Conservation (phyloP, 1,284 basidiomycete species). For the Ustilago crameri region DNA sequence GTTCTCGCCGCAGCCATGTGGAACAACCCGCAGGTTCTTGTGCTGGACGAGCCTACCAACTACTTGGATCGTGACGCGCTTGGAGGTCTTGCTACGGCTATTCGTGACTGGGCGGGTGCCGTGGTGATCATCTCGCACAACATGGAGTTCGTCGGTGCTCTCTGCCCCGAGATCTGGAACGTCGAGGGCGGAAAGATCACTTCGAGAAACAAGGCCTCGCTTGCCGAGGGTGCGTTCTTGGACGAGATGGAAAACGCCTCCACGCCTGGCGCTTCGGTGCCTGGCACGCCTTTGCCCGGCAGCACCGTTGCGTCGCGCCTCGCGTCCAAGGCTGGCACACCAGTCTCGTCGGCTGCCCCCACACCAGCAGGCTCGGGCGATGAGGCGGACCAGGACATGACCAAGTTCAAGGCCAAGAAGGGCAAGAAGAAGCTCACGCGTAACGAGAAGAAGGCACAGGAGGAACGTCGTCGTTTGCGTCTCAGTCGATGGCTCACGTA, state of each 20-base stretch:
- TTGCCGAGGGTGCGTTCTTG: constrained; percentile 81
- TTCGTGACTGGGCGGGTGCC: constrained; percentile 94
- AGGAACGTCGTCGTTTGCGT: constrained; percentile 63
- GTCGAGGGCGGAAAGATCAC: constrained; percentile 80
- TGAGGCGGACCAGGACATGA: constrained; percentile 68
- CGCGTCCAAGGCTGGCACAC: constrained; percentile 67
- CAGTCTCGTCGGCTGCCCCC: constrained; percentile 67
- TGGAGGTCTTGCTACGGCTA: constrained; percentile 93
- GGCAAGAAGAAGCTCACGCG: constrained; percentile 68
- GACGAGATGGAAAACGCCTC: constrained; percentile 71
- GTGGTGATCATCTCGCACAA: constrained; percentile 98
- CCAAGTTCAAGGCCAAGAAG: constrained; percentile 67
- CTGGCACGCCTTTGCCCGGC: constrained; percentile 71
- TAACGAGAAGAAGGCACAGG: constrained; percentile 67
- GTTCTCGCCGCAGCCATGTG: constrained; percentile 68
- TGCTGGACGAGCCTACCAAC: constrained; percentile 82
- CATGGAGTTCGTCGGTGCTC: constrained; percentile 68
- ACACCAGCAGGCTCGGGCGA: constrained; percentile 70
- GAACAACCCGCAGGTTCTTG: constrained; percentile 67
- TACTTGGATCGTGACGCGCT: constrained; percentile 77
- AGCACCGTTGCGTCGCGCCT: constrained; percentile 69
- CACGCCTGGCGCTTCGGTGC: constrained; percentile 78
- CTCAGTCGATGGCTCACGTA: constrained; percentile 63
- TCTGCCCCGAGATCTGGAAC: constrained; percentile 74
- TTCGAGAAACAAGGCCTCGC: constrained; percentile 84